Conservation (phyloP, 75 land plant species). For the Cupressus sempervirens region DNA sequence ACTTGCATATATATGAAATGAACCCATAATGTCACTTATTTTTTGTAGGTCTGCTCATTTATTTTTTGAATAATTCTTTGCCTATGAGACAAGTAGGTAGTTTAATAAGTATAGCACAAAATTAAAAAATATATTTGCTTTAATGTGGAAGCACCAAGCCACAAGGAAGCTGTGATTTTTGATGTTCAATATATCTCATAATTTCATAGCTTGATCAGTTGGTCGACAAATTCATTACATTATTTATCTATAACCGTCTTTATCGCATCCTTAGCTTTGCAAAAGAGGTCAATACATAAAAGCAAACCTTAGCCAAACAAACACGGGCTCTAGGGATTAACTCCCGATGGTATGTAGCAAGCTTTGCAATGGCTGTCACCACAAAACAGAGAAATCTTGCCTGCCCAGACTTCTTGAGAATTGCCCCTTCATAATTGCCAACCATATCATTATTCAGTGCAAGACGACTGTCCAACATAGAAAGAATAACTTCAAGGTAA, state of each 20-base stretch:
- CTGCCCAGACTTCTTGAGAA: constrained; percentile 54
- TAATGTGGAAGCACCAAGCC: neutral
- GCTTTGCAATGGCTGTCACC: constrained; percentile 88
- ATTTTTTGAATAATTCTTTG: neutral
- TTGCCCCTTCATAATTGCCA: constrained; percentile 15
- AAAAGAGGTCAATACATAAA: neutral
- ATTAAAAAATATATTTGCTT: neutral
- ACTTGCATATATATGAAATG: neutral
- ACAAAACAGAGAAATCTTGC: constrained; percentile 90
- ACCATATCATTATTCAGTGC: constrained; percentile 43
- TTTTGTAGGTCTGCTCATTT: neutral
- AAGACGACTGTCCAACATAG: constrained; percentile 39
- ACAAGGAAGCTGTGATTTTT: neutral
- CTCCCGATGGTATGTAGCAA: constrained; percentile 92
- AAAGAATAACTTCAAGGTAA: constrained; percentile 1
- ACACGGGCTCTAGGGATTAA: constrained; percentile 92
- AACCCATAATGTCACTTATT: neutral
- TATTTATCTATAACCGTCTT: neutral
- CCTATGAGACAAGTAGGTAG: neutral
- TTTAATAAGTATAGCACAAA: neutral
- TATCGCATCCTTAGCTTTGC: constrained; percentile 2
- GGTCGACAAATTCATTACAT: neutral
- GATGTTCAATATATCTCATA: neutral
- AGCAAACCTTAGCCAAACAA: constrained; percentile 78
- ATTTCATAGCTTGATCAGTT: neutral